Evolutionary conservation across 2,329 filamentous ascomycete species (phyloP).

Genomic region (Conoideocrella luteorostrata): DNA sequence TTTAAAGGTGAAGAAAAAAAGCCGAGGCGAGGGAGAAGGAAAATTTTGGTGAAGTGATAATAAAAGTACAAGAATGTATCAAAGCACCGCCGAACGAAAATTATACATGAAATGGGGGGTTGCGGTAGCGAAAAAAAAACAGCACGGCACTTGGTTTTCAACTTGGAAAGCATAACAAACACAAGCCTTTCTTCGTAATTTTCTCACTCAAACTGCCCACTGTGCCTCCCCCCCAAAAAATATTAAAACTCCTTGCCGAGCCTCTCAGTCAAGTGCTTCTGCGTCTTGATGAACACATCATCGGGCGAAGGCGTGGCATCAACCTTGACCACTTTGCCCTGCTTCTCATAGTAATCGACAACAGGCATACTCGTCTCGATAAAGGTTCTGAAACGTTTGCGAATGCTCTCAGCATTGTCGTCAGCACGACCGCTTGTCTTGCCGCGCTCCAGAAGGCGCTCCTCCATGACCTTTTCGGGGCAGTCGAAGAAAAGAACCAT

Average conservation of each 20-base stretch:
- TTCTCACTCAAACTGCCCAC: no score
- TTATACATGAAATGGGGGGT: no score
- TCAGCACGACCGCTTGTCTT: conserved; percentile 88
- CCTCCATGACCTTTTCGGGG: conserved; percentile 81
- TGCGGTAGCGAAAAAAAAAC: background rate
- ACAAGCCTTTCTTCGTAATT: no score
- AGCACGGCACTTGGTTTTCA: no score
- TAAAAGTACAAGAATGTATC: background rate
- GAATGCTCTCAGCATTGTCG: conserved; percentile 92
- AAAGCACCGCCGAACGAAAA: no score
- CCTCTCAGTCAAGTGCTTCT: conserved; percentile 40
- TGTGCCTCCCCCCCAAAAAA: no score
- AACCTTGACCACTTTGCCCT: conserved; percentile 75
- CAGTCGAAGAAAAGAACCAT: conserved; percentile 94
- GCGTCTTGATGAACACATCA: conserved; percentile 49
- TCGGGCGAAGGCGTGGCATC: conserved; percentile 64
- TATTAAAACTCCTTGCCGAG: conserved; percentile 36
- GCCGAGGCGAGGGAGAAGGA: no score
- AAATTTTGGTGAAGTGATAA: no score
- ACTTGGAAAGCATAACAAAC: no score
- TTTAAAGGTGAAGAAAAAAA: background rate
- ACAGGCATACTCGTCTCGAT: conserved; percentile 97
- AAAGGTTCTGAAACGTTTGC: conserved; percentile 93
- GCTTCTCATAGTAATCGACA: conserved; percentile 72
- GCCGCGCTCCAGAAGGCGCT: conserved; percentile 76